These are phyloP conservation scores for Filosporella fistucella DNA, from an alignment of 495 filamentous ascomycete genomes.

Conservation along the genomic window DNA sequence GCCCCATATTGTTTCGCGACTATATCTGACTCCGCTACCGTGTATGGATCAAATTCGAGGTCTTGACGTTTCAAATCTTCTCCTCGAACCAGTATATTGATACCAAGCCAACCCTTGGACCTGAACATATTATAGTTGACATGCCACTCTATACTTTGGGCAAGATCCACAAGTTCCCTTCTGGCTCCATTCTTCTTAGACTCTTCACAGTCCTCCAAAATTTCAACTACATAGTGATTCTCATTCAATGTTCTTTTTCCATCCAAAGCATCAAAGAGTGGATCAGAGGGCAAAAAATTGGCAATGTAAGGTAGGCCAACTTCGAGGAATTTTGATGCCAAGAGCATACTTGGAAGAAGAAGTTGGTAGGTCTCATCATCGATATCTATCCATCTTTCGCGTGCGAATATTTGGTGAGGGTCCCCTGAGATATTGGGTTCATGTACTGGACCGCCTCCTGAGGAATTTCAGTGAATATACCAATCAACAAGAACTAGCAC, in stretches of 20 bases:
- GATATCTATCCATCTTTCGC: constrained; percentile 5
- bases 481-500: not conserved
- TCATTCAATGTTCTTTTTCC: not conserved
- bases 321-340: constrained; percentile 10
- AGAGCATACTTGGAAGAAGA: constrained; percentile 16
- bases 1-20: not conserved
- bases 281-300: constrained; percentile 14
- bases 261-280: not conserved
- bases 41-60: not conserved
- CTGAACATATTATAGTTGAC: constrained; percentile 6
- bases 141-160: constrained; percentile 12
- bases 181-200: not conserved
- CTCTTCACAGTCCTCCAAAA: not conserved
- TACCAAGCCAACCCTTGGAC: constrained; percentile 3
- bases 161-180: constrained; percentile 9
- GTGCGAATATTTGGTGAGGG: constrained; percentile 10
- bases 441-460: too few relatives aligned
- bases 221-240: not conserved
- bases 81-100: constrained; percentile 3
- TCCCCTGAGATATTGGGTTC: too few relatives aligned
- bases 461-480: too few relatives aligned
- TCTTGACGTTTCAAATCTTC: not conserved
- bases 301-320: constrained; percentile 17
- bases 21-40: not conserved
- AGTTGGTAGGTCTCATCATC: constrained; percentile 5